Conservation (phyloP, 1,139 yeast genomes). For the Saccharomyces pastorianus region DNA sequence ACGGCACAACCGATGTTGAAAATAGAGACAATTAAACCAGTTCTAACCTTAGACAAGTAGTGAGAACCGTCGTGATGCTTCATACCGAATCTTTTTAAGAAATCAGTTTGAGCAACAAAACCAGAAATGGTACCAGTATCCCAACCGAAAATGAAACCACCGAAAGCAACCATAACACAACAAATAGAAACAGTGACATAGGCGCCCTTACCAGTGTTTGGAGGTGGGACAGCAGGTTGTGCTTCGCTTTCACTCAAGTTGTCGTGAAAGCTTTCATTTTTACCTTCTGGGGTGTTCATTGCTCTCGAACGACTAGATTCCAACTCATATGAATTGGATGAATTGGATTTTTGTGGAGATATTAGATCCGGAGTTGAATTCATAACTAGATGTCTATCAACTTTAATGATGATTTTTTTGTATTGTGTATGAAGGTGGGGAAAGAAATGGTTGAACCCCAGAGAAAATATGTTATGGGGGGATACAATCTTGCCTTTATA, state of each 20-base stretch:
- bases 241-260: not conserved
- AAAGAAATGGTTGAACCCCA: conserved; percentile 67
- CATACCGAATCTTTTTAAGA: conserved; percentile 44
- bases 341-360: conserved; percentile 17
- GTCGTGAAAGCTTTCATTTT: conserved; percentile 1
- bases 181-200: conserved; percentile 34
- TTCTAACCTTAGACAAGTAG: conserved; percentile 46
- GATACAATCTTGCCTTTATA: conserved; percentile 67
- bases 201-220: conserved; percentile 5
- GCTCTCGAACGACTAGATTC: conserved; percentile 2
- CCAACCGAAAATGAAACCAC: conserved; percentile 65
- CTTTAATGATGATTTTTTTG: not conserved
- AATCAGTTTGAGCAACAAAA: conserved; percentile 62
- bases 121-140: conserved; percentile 77
- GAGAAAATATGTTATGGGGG: conserved; percentile 59
- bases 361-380: conserved; percentile 19
- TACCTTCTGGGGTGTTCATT: conserved; percentile 2
- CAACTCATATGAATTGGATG: conserved; percentile 11
- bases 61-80: conserved; percentile 25
- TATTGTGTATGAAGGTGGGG: conserved; percentile 33
- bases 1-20: conserved; percentile 63
- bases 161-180: conserved; percentile 49
- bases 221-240: not conserved
- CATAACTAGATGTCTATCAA: conserved; percentile 5
- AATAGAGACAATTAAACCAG: conserved; percentile 55